Base-by-base conservation (phyloP, 257 asterid species). In the Buddleja alternifolia region DNA sequence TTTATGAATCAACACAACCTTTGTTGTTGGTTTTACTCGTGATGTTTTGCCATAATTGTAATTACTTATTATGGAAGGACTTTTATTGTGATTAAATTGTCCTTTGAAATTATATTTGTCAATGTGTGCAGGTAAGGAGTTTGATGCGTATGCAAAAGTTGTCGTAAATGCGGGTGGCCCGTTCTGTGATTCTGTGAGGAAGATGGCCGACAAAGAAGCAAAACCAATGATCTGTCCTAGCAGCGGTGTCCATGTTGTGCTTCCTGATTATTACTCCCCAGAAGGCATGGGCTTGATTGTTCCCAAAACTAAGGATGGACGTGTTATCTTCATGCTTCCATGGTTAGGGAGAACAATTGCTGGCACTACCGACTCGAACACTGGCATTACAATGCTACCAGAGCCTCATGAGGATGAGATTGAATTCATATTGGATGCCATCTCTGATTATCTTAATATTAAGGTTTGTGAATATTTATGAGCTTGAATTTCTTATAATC, bases 241-340 rank as follows among this genome's bases (percentile, higher is more conserved):
- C 85, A 94, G 97, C 34, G 99, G 99, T 58, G 99, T 94, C 46
- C 99, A 91, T 73, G 69, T 94, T 47, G 95, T 91, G 71, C 99
- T 94, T 72, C 99, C 99, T 59, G 99, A 94, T 75, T 94, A 94
- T 71, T 94, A 94, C 79, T 94, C 99, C 66, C 99, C 99, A 3
- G 96, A 91, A 17, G 97, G 97, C 60, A 94, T 94, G 99, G 99
- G 99, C 60, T 85, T 94, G 78, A 94, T 94, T 81, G 99, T 94
- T 78, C 99, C 99, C 59, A 94, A 94, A 83, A 94, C 99, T 48
- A 94, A 89, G 85, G 99, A 94, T 81, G 99, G 97, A 3, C 97
- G 99, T 75, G 97, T 94, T 64, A 77, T 91, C 42, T 94, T 94
- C 84, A 91, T 94, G 99, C 99, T 94, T 58, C 99, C 99, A 7